Base-by-base conservation (phyloP, 2,329 filamentous ascomycete genomes). In the Botrytis aclada region DNA sequence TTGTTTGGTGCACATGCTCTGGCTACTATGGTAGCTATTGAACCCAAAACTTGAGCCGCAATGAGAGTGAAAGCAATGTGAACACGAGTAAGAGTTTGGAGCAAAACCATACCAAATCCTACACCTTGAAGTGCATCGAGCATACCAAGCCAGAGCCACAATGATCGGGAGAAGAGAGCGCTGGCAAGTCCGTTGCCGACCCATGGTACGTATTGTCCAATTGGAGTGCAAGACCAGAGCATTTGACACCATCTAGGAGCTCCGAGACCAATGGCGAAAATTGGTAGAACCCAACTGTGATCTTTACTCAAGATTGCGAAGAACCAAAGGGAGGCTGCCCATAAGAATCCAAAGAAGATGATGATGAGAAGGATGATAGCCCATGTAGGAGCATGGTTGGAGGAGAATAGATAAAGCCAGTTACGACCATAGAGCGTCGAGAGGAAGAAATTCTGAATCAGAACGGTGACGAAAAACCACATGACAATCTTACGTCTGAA, bases 101-200 rank as follows among this genome's bases (percentile, higher is more conserved):
- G 81, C 7, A 92, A 83, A 69, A 92, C 88, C 89, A 91, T 92
- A 71, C 90, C 90, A 71, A 92, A 87, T 3, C 90, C 90, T 2
- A 91, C 86, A 56, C 89, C 88, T 79, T 92, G 90, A 10, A 92
- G 82, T 16, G 88, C 85, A 76, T 92, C 90, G 16, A 92, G 83
- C 7, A 91, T 85, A 58, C 90, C 90, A 0, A 92, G 85, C 89
- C 89, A 92, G 18, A 92, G 84, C 89, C 90, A 92, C 7, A 91
- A 81, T 72, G 84, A 82, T 60, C 89, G 84, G 2, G 87, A 87
- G 14, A 88, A 81, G 0, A 91, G 79, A 0, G 89, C 88, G 4
- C 86, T 85, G 12, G 85, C 83, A 0, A 87, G 81, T 29, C 86
- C 85, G 3, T 83, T 82, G 56, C 87, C 73, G 9, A 72, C 87